Conservation (phyloP, 208 protist genomes). For the Polymyxa betae region DNA sequence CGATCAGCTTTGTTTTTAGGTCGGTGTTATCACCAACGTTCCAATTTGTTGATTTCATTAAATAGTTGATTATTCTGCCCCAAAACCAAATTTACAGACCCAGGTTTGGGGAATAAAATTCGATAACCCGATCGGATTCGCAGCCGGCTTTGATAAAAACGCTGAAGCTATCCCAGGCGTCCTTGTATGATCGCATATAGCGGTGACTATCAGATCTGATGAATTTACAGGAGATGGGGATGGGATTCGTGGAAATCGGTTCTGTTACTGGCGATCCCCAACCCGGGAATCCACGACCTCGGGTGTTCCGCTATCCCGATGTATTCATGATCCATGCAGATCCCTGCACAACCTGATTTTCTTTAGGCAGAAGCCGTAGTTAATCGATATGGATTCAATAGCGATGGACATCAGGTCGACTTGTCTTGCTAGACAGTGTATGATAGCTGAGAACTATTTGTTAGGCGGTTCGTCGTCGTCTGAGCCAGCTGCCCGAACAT, state of each 20-base stretch:
- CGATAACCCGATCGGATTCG: slow-evolving; percentile 73
- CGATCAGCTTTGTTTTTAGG: not conserved
- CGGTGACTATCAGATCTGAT: not conserved
- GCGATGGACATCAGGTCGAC: slow-evolving; percentile 63
- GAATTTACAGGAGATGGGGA: slow-evolving; percentile 65
- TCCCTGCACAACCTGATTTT: slow-evolving; percentile 29
- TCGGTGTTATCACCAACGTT: not conserved
- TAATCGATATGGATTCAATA: slow-evolving; percentile 80
- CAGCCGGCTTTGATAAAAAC: slow-evolving; percentile 78
- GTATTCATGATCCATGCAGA: slow-evolving; percentile 11
- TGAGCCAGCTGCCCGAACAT: slow-evolving; percentile 17
- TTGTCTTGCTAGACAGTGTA: not conserved
- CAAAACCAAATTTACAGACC: slow-evolving; percentile 54
- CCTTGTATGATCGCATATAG: not conserved
- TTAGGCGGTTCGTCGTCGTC: not conserved
- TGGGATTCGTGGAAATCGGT: slow-evolving; percentile 74
- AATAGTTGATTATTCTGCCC: not conserved
- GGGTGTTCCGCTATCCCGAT: slow-evolving; percentile 71
- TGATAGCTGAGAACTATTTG: slow-evolving; percentile 40
- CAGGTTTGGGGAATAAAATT: slow-evolving; percentile 69
- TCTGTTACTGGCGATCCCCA: slow-evolving; percentile 74
- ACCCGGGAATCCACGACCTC: slow-evolving; percentile 72
- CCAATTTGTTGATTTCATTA: not conserved
- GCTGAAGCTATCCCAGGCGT: slow-evolving; percentile 65
- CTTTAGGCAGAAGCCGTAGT: slow-evolving; percentile 71